A percentile compares a stretch with the other conserved stretches of the same genome.
Evolutionary conservation across 768 basidiomycete genomes (phyloP).

Genomic region (Kwoniella sp.): DNA sequence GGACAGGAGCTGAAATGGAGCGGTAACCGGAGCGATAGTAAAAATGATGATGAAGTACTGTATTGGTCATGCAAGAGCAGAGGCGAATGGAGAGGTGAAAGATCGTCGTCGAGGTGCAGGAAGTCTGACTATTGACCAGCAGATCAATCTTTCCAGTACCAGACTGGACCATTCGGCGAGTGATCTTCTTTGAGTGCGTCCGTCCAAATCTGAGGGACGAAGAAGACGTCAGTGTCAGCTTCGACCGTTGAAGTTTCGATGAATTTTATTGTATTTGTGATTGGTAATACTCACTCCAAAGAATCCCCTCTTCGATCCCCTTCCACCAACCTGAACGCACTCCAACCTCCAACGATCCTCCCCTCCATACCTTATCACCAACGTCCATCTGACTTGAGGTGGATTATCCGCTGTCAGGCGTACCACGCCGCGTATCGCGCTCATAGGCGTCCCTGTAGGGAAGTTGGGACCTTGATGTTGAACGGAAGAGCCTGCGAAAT

Average conservation of each 20-base stretch:
- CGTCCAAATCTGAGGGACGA: constrained; percentile 39
- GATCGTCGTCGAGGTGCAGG: too few relatives aligned
- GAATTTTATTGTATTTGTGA: too few relatives aligned
- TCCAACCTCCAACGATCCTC: constrained; percentile 53
- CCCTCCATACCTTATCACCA: constrained; percentile 50
- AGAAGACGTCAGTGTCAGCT: constrained; percentile 7
- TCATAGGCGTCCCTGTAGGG: constrained; percentile 21
- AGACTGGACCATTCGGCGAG: constrained; percentile 48
- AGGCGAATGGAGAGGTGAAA: too few relatives aligned
- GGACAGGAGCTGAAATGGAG: too few relatives aligned
- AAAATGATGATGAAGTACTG: too few relatives aligned
- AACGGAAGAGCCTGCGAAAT: constrained; percentile 41
- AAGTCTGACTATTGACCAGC: too few relatives aligned
- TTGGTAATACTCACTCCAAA: constrained; percentile 45
- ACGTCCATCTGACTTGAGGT: constrained; percentile 53
- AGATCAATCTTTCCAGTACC: constrained; percentile 43
- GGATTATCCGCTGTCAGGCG: constrained; percentile 48
- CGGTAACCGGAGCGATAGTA: too few relatives aligned
- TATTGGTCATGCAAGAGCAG: too few relatives aligned
- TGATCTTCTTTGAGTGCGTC: constrained; percentile 42
- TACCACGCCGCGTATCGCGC: constrained; percentile 43
- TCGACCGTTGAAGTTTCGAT: neutral
- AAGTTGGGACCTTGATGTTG: constrained; percentile 22
- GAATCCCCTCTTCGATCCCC: constrained; percentile 47
- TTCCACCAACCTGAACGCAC: constrained; percentile 51